Evolutionary conservation across 2,329 filamentous ascomycete genomes (phyloP).

Genomic region (Cytospora chrysosperma): DNA sequence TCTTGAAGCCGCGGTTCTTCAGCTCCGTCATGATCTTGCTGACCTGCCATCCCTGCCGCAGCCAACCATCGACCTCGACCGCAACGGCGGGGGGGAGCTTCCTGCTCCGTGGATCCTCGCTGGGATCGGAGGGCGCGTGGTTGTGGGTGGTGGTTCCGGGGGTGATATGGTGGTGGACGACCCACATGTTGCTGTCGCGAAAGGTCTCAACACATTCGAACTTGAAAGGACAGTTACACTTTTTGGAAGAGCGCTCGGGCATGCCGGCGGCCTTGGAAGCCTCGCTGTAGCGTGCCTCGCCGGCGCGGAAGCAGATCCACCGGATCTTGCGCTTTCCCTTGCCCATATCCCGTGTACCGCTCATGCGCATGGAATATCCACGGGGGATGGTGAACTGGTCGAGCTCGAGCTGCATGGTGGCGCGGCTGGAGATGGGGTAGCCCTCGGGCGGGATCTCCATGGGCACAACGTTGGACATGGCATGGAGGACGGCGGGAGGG

Average conservation of each 20-base stretch:
- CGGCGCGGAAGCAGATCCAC: conserved; percentile 39
- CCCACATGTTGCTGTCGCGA: conserved; percentile 36
- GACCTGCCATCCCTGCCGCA: conserved; percentile 34
- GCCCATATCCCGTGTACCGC: conserved; percentile 37
- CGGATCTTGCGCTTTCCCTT: conserved; percentile 37
- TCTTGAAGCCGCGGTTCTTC: conserved; percentile 34
- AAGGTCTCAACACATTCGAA: conserved; percentile 38
- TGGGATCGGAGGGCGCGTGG: conserved; percentile 37
- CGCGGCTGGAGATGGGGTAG: conserved; percentile 34
- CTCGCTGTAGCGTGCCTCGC: conserved; percentile 35
- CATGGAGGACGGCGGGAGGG: conserved; percentile 11
- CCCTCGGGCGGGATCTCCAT: conserved; percentile 36
- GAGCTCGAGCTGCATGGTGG: conserved; percentile 38
- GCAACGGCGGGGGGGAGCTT: conserved; percentile 35
- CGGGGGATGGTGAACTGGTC: conserved; percentile 38
- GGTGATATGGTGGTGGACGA: conserved; percentile 35
- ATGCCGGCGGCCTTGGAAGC: conserved; percentile 32
- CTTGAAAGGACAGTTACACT: conserved; percentile 39
- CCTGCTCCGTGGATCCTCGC: conserved; percentile 36
- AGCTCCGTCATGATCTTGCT: conserved; percentile 38
- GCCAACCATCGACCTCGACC: conserved; percentile 37
- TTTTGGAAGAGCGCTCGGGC: conserved; percentile 37
- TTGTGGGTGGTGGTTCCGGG: conserved; percentile 36
- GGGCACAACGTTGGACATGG: conserved; percentile 13
- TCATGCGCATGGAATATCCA: conserved; percentile 41